These are phyloP conservation scores for Aspergillus coremiiformis DNA, from an alignment of 495 filamentous ascomycete species.

Conservation along the genomic window DNA sequence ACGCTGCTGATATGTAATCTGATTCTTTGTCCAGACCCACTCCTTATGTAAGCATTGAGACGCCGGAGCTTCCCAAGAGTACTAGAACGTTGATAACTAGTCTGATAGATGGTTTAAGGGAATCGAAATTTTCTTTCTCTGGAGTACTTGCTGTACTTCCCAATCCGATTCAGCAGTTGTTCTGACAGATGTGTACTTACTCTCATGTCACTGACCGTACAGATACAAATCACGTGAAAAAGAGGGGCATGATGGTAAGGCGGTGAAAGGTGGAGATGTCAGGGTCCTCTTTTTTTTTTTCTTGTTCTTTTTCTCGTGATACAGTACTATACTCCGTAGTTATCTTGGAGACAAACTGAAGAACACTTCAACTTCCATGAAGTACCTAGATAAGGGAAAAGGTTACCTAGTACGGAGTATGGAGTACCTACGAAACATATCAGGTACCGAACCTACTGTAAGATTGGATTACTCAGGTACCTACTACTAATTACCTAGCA, in stretches of 20 bases:
- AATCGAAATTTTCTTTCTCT: neutral
- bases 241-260: neutral
- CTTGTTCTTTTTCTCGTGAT: no score
- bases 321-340: no score
- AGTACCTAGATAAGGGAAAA: slow-evolving; percentile 3
- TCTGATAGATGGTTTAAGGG: neutral
- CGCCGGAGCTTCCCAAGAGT: neutral
- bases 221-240: neutral
- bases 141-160: neutral
- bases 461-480: no score
- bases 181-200: neutral
- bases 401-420: no score
- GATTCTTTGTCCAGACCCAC: neutral
- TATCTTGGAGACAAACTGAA: neutral
- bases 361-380: no score
- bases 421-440: no score
- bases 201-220: neutral
- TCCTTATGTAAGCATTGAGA: neutral
- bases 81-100: neutral
- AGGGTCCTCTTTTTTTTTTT: neutral
- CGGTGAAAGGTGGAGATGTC: neutral
- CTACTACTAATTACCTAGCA: no score
- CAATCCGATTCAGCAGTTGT: neutral
- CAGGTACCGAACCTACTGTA: no score
- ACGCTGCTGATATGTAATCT: neutral